Conservation (phyloP, 2,329 filamentous ascomycete genomes). For the Nigrograna mackinnonii region DNA sequence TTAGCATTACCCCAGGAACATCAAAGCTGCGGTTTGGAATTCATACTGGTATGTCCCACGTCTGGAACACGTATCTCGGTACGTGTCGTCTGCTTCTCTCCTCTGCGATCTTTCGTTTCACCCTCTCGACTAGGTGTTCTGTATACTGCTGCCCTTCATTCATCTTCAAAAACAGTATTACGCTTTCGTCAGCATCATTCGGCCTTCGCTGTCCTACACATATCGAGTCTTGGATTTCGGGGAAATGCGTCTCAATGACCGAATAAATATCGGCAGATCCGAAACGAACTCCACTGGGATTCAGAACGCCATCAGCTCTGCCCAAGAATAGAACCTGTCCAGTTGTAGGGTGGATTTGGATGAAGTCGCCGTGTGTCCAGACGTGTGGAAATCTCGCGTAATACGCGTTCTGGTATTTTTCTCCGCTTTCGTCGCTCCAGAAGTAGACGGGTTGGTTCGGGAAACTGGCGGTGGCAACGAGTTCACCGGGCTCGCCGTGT, state of each 20-base stretch:
- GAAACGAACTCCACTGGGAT: conserved; percentile 78
- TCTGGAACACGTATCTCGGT: conserved; percentile 78
- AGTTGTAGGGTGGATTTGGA: conserved; percentile 69
- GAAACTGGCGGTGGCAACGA: conserved; percentile 72
- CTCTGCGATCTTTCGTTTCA: conserved; percentile 67
- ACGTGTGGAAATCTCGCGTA: conserved; percentile 58
- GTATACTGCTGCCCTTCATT: conserved; percentile 62
- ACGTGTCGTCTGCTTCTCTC: conserved; percentile 76
- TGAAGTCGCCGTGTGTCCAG: conserved; percentile 85
- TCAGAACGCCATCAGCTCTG: conserved; percentile 76
- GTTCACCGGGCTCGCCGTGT: conserved; percentile 71
- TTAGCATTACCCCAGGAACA: not conserved
- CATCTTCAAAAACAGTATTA: conserved; percentile 65
- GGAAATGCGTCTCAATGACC: conserved; percentile 70
- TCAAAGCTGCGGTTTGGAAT: not conserved
- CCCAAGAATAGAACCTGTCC: conserved; percentile 69
- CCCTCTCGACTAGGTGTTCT: conserved; percentile 55
- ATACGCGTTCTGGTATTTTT: conserved; percentile 51
- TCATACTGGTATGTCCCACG: conserved; percentile 77
- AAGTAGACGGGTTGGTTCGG: conserved; percentile 70
- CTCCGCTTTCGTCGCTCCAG: conserved; percentile 47
- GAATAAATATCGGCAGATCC: conserved; percentile 80
- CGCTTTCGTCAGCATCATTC: conserved; percentile 59
- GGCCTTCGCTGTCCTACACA: conserved; percentile 78
- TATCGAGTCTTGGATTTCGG: conserved; percentile 70